These are phyloP conservation scores for Cercospora zeae-maydis DNA, from an alignment of 2,329 filamentous ascomycete genomes.

Conservation along the genomic window DNA sequence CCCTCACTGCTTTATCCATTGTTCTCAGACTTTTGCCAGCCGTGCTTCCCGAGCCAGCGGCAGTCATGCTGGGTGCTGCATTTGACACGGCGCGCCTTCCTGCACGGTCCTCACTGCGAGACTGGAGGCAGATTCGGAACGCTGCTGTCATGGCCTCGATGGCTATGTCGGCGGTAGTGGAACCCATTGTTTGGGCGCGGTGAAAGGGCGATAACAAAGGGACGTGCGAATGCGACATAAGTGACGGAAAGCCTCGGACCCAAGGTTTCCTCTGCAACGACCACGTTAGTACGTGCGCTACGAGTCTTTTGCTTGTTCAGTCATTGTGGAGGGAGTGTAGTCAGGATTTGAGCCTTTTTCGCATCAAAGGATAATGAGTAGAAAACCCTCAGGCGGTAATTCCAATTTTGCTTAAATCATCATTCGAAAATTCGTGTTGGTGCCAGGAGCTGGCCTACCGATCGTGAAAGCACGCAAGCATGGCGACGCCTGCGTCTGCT, in stretches of 20 bases:
- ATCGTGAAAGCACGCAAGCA: not conserved
- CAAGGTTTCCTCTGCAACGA: not conserved
- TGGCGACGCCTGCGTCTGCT: not conserved
- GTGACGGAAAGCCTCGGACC: not conserved
- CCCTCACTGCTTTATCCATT: constrained; percentile 6
- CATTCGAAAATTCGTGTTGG: constrained; percentile 14
- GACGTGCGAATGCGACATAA: constrained; percentile 28
- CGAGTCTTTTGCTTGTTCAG: not conserved
- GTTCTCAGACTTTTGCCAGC: not conserved
- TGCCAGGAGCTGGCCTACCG: not conserved
- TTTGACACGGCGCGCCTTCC: constrained; percentile 12
- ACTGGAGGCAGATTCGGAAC: constrained; percentile 20
- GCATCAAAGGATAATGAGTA: constrained; percentile 17
- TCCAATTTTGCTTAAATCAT: constrained; percentile 28
- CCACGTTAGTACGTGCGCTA: not conserved
- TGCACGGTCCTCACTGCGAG: constrained; percentile 10
- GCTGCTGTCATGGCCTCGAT: constrained; percentile 20
- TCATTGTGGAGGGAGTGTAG: not conserved
- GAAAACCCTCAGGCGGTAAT: constrained; percentile 28
- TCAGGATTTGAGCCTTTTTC: constrained; percentile 16
- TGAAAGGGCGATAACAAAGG: constrained; percentile 29
- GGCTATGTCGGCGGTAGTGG: constrained; percentile 25
- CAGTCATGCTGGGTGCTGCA: constrained; percentile 22
- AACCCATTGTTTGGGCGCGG: constrained; percentile 27
- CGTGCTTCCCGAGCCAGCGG: constrained; percentile 1